Conservation (phyloP, 768 basidiomycete genomes). For the Pleurotus cornucopiae region DNA sequence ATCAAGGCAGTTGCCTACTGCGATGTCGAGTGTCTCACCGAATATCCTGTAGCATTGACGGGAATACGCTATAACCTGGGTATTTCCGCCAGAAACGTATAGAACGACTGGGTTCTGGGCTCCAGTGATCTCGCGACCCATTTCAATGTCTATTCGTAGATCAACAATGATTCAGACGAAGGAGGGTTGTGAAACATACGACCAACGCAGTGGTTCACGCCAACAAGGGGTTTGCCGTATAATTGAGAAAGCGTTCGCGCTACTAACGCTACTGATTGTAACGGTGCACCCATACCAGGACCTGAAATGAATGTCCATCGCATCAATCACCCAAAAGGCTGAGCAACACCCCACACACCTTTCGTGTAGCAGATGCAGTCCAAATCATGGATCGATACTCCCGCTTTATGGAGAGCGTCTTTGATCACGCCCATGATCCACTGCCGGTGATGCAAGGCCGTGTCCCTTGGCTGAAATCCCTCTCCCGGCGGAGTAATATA, state of each 20-base stretch:
- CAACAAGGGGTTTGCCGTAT: conserved; percentile 87
- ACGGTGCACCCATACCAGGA: conserved; percentile 98
- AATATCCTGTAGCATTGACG: conserved; percentile 97
- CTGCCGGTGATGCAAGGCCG: conserved; percentile 92
- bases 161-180: not conserved
- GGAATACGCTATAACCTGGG: conserved; percentile 98
- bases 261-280: conserved; percentile 92
- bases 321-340: not conserved
- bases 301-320: conserved; percentile 41
- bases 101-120: conserved; percentile 95
- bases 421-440: conserved; percentile 85
- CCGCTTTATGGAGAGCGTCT: conserved; percentile 67
- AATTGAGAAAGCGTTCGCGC: conserved; percentile 87
- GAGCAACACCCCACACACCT: conserved; percentile 45
- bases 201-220: conserved; percentile 99
- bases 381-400: conserved; percentile 67
- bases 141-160: conserved; percentile 81
- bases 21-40: conserved; percentile 97
- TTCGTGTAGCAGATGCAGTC: conserved; percentile 98
- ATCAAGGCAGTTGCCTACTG: conserved; percentile 98
- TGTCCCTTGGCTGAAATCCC: conserved; percentile 94
- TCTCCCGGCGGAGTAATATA: conserved; percentile 98
- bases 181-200: conserved; percentile 50
- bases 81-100: conserved; percentile 98
- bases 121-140: conserved; percentile 93